phyloP scores from a whole-genome alignment of 139 green algal species.

The Chlorella sp. region DNA sequence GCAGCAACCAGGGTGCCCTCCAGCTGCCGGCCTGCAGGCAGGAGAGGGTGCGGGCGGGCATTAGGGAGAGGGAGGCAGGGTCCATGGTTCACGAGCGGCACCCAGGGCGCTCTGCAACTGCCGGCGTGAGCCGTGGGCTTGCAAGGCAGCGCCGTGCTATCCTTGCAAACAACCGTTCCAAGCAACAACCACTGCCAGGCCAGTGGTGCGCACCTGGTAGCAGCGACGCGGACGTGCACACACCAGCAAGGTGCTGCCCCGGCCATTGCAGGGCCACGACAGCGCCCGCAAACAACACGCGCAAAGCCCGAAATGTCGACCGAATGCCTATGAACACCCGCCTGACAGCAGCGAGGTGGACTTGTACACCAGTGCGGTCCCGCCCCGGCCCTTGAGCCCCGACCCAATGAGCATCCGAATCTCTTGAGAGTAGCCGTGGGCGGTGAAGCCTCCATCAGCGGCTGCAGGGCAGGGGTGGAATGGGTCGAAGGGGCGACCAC shows the following conservation, averaged over 20 bases:
- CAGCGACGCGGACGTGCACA: too few relatives aligned
- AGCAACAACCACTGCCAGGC: too few relatives aligned
- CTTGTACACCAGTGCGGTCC: conserved; percentile 70
- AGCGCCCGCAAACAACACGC: not conserved
- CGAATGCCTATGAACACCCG: not conserved
- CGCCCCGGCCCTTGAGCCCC: conserved; percentile 77
- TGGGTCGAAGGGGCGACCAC: not conserved
- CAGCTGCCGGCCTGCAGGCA: conserved; percentile 61
- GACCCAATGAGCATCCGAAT: conserved; percentile 83
- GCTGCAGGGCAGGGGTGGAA: not conserved
- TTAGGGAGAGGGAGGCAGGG: too few relatives aligned
- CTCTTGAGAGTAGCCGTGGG: conserved; percentile 21
- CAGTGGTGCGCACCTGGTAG: too few relatives aligned
- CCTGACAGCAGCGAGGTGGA: conserved; percentile 46
- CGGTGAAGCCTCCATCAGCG: not conserved
- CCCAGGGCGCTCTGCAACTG: too few relatives aligned
- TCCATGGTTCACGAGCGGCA: too few relatives aligned
- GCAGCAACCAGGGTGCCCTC: conserved; percentile 61
- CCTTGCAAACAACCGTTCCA: too few relatives aligned
- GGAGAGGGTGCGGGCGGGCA: too few relatives aligned
- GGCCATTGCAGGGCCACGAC: not conserved
- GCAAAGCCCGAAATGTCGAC: too few relatives aligned
- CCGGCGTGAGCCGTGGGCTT: too few relatives aligned
- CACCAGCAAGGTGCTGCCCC: not conserved
- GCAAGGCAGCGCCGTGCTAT: too few relatives aligned